A percentile compares a stretch with the other conserved stretches of the same genome.
Evolutionary conservation across 208 protist species (phyloP).

Genomic region (Entamoeba moshkovskii): DNA sequence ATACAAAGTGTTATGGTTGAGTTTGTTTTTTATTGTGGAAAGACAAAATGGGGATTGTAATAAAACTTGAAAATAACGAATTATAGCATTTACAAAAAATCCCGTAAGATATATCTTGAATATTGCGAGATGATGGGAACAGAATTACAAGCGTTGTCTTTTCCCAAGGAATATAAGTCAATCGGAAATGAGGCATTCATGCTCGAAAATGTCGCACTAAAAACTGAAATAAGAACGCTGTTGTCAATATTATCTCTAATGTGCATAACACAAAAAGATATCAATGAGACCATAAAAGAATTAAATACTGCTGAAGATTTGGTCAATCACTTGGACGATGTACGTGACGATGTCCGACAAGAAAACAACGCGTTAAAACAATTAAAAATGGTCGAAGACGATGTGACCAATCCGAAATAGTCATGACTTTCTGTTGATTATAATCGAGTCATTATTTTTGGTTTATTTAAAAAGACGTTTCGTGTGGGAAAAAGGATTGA

Average conservation of each 20-base stretch:
- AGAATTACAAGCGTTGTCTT: background rate
- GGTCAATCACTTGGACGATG: background rate
- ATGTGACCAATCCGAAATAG: background rate
- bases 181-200: background rate
- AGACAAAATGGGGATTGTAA: background rate
- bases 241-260: background rate
- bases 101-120: background rate
- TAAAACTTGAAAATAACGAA: background rate
- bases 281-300: background rate
- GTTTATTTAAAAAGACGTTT: too few species aligned
- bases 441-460: too few species aligned
- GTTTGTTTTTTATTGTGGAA: background rate
- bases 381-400: background rate
- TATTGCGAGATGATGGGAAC: background rate
- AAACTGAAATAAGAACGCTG: background rate
- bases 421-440: too few species aligned
- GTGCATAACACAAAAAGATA: background rate
- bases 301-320: background rate
- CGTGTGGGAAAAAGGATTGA: too few species aligned
- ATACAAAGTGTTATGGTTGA: background rate
- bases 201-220: background rate
- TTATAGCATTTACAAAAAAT: background rate
- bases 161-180: background rate
- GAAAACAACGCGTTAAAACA: background rate
- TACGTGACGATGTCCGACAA: background rate